phyloP scores from a whole-genome alignment of 495 filamentous ascomycete species.

The Penicillium canescens region DNA sequence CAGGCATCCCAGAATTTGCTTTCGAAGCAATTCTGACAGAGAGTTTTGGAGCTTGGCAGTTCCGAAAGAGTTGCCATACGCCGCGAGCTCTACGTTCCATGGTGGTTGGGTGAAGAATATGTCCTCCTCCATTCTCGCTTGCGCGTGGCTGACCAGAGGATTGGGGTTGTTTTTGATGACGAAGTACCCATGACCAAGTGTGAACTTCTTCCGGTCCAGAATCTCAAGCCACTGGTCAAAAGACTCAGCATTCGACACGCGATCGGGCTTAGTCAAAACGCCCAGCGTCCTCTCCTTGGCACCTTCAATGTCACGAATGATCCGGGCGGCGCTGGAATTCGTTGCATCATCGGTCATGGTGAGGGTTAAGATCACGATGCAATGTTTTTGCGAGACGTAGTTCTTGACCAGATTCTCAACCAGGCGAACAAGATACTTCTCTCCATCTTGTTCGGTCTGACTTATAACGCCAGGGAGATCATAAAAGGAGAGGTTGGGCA shows the following conservation, averaged over 20 bases:
- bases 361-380: conserved; percentile 72
- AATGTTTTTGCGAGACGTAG: conserved; percentile 63
- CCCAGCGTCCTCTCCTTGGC: conserved; percentile 67
- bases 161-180: conserved; percentile 63
- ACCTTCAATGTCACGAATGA: conserved; percentile 55
- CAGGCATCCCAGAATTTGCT: conserved; percentile 59
- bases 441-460: conserved; percentile 58
- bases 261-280: conserved; percentile 80
- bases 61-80: conserved; percentile 56
- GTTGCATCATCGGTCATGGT: conserved; percentile 74
- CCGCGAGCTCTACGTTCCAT: conserved; percentile 48
- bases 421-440: conserved; percentile 62
- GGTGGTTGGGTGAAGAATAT: conserved; percentile 54
- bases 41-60: conserved; percentile 54
- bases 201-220: conserved; percentile 53
- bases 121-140: conserved; percentile 57
- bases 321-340: conserved; percentile 65
- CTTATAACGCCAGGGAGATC: conserved; percentile 81
- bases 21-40: conserved; percentile 53
- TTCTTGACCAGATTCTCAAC: conserved; percentile 67
- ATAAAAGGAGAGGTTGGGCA: conserved; percentile 74
- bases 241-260: conserved; percentile 48
- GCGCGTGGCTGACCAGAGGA: conserved; percentile 47
- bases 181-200: conserved; percentile 64
- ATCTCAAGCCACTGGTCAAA: conserved; percentile 58